phyloP scores from a whole-genome alignment of 2,329 filamentous ascomycete species.

The Byssoonygena ceratinophila region DNA sequence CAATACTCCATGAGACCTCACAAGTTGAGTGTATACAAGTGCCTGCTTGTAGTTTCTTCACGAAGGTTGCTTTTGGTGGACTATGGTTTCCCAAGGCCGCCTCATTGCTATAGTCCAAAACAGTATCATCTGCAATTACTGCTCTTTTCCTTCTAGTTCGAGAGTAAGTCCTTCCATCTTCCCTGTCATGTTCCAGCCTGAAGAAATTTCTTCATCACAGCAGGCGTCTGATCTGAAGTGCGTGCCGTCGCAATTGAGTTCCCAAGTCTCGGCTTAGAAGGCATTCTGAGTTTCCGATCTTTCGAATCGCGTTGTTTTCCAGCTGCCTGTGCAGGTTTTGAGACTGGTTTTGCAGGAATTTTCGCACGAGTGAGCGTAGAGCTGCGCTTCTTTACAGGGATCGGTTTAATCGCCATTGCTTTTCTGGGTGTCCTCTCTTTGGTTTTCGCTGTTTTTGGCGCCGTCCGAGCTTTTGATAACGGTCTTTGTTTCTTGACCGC shows the following conservation, averaged over 20 bases:
- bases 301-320: neutral
- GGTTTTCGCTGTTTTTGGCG: neutral
- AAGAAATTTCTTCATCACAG: slow-evolving; percentile 13
- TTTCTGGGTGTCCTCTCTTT: neutral
- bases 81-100: neutral
- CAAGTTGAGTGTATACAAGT: too few species aligned
- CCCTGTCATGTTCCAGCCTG: slow-evolving; percentile 5
- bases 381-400: slow-evolving; percentile 4
- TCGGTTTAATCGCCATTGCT: neutral
- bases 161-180: too few species aligned
- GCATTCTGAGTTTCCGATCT: slow-evolving; percentile 9
- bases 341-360: neutral
- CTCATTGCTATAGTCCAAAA: neutral
- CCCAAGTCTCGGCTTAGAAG: slow-evolving; percentile 8
- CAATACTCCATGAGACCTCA: too few species aligned
- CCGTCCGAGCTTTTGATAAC: slow-evolving; percentile 19
- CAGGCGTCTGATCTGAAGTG: slow-evolving; percentile 10
- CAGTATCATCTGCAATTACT: neutral
- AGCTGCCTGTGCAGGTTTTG: neutral
- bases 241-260: slow-evolving; percentile 15
- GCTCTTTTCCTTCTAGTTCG: neutral
- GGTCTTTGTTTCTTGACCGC: slow-evolving; percentile 26
- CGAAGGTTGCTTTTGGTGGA: neutral
- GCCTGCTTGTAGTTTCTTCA: neutral
- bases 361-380: neutral